Percentiles rank a stretch among this genome's conserved stretches.
These are phyloP conservation scores for Diaporthe eres DNA, from an alignment of 2,329 filamentous ascomycete genomes.

Conservation along the genomic window DNA sequence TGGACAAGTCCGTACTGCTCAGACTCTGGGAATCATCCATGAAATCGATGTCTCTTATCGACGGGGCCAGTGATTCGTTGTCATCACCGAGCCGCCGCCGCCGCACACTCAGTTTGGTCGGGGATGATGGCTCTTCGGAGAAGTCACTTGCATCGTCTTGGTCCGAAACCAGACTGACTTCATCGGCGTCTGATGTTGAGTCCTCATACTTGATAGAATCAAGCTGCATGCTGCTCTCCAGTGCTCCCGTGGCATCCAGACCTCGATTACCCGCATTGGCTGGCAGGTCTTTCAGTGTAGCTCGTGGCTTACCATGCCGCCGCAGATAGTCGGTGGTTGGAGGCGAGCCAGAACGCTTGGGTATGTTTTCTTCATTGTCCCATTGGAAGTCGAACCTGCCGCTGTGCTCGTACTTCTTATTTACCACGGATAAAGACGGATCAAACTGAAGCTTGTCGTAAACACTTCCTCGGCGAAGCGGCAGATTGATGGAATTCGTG, in stretches of 20 bases:
- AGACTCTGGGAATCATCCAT: constrained; percentile 62
- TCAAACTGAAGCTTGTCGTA: constrained; percentile 71
- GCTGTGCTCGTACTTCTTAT: constrained; percentile 71
- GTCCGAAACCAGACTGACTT: constrained; percentile 68
- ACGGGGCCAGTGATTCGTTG: constrained; percentile 65
- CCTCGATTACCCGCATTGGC: constrained; percentile 55
- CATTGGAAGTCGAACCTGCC: constrained; percentile 66
- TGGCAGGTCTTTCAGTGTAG: constrained; percentile 54
- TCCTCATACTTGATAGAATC: constrained; percentile 58
- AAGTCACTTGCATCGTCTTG: constrained; percentile 67
- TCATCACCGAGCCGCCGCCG: constrained; percentile 65
- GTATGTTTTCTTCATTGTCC: constrained; percentile 49
- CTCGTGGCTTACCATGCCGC: constrained; percentile 60
- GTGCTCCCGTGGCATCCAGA: constrained; percentile 53
- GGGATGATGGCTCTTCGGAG: constrained; percentile 64
- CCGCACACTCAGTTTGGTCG: constrained; percentile 63
- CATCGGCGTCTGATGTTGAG: constrained; percentile 60
- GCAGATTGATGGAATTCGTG: constrained; percentile 43
- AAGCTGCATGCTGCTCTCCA: constrained; percentile 53
- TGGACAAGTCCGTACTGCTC: constrained; percentile 63
- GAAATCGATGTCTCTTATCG: constrained; percentile 63
- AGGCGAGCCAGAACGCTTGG: constrained; percentile 51
- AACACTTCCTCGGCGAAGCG: constrained; percentile 58
- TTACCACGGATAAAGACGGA: constrained; percentile 65
- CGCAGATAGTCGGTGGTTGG: constrained; percentile 64